Base-by-base conservation (phyloP, 139 green algal genomes). In the Chlorella vulgaris region DNA sequence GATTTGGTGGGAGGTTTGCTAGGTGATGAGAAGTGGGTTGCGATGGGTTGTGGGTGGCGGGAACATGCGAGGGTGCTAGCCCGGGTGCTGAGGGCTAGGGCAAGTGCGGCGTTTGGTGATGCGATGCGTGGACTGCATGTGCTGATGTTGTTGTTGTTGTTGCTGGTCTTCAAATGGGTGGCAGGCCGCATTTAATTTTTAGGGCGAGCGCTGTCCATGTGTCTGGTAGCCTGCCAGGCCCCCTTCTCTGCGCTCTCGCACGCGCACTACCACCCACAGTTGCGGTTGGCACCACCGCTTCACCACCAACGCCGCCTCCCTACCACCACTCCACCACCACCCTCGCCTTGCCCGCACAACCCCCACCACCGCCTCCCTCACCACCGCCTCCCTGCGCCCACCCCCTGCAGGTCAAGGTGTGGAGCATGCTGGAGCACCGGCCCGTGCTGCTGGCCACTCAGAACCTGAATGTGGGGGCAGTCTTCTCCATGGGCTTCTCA, bases 361-460 rank as follows among this genome's bases (percentile, higher is more conserved):
- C 63, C 21, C 1, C 3, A 19, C 33, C 63, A 38, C 15, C 63
- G 24, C 7, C 4, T 29, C 4, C 31, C 43, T 7, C 63, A 40
- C 33, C 31, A 4, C 35, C 15, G 31, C 35, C 7, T 24, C 8
- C 63, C 63, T 40, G 7, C 15, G 29, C 8, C 69, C 22, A 47
- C 7, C n/a, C 40, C 26, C 0, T 38, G 42, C 84, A 89, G 77
- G 89, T 97, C 21, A 99, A 99, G 89, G 85, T 99, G 58, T 99
- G 96, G 96, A 93, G 97, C 73, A 76, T 95, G 39, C 69, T 70
- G 24, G 69, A 90, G 47, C 42, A n/a, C 68, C 74, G 83, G 82
- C 91, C 94, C 3, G 73, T 43, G 22, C 74, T 96, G 81, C 36
- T 99, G 36, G 88, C 88, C 13, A 69, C 86, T 0, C 79, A 96